Percentiles rank a stretch among this genome's conserved stretches.
phyloP scores from a whole-genome alignment of 2,329 filamentous ascomycete genomes.

The Xylariaceae sp. region DNA sequence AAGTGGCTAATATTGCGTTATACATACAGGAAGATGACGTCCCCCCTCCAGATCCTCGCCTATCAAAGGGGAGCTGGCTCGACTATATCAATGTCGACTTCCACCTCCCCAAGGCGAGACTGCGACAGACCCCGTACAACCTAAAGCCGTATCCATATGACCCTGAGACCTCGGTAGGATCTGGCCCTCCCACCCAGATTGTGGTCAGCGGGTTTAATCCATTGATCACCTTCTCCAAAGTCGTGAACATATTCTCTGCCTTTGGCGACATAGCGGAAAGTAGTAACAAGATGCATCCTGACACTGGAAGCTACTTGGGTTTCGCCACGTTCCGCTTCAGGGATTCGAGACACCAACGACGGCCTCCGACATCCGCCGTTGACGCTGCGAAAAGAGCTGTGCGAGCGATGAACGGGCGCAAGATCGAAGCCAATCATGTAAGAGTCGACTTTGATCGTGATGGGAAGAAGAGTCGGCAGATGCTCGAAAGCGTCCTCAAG shows the following conservation, averaged over 20 bases:
- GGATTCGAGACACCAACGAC: slow-evolving; percentile 58
- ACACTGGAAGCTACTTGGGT: slow-evolving; percentile 88
- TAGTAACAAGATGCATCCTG: slow-evolving; percentile 91
- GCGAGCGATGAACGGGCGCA: slow-evolving; percentile 69
- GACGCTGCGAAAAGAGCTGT: slow-evolving; percentile 80
- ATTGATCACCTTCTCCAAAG: slow-evolving; percentile 72
- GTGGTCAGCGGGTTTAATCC: slow-evolving; percentile 97
- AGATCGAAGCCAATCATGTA: slow-evolving; percentile 73
- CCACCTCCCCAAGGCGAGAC: slow-evolving; percentile 66
- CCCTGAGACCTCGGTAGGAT: slow-evolving; percentile 75
- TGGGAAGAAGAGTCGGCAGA: slow-evolving; percentile 72
- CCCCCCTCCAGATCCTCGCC: slow-evolving; percentile 76
- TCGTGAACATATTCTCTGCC: slow-evolving; percentile 70
- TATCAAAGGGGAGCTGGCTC: slow-evolving; percentile 63
- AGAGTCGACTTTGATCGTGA: slow-evolving; percentile 87
- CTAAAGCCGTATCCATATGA: slow-evolving; percentile 81
- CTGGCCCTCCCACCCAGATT: slow-evolving; percentile 83
- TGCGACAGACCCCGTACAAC: slow-evolving; percentile 71
- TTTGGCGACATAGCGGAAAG: slow-evolving; percentile 88
- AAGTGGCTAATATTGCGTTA: slow-evolving; percentile 59
- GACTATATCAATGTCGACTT: slow-evolving; percentile 67
- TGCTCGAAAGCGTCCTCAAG: slow-evolving; percentile 72
- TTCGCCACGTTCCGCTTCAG: slow-evolving; percentile 89
- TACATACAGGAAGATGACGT: slow-evolving; percentile 70
- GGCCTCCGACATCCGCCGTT: slow-evolving; percentile 62